These are phyloP conservation scores for Phoenix dactylifera DNA, from an alignment of 176 grass and related monocot species.

Conservation along the genomic window DNA sequence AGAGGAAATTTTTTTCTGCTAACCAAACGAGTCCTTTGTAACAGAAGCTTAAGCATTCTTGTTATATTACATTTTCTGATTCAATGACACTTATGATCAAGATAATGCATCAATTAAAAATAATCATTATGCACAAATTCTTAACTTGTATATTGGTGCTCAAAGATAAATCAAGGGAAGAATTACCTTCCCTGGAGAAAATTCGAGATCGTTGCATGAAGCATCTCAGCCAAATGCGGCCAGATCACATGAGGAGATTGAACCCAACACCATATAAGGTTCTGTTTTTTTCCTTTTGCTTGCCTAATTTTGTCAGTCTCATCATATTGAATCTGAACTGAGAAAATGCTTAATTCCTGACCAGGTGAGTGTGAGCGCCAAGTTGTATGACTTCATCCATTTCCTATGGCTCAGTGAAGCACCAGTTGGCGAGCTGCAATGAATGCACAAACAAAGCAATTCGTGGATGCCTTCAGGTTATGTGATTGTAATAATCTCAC, in stretches of 20 bases:
- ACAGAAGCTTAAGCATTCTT: not conserved
- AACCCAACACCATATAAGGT: slow-evolving; percentile 99
- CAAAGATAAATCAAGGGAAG: slow-evolving; percentile 53
- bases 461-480: too few species aligned
- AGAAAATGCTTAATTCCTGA: not conserved
- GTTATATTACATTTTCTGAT: too few species aligned
- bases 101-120: too few species aligned
- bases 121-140: not conserved
- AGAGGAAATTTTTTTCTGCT: too few species aligned
- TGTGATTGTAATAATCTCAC: too few species aligned
- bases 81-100: too few species aligned
- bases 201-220: slow-evolving; percentile 47
- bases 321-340: too few species aligned
- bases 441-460: slow-evolving; percentile 5
- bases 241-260: slow-evolving; percentile 81
- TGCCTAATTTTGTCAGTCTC: too few species aligned
- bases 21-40: not conserved
- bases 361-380: slow-evolving; percentile 77
- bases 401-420: slow-evolving; percentile 94
- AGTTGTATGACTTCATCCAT: slow-evolving; percentile 93
- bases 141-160: not conserved
- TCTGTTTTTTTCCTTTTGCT: not conserved
- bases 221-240: slow-evolving; percentile 63
- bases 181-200: slow-evolving; percentile 50
- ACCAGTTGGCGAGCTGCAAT: slow-evolving; percentile 77